Evolutionary conservation across 352 stramenopile genomes (phyloP).

Genomic region (Globisporangium heterothallicum): DNA sequence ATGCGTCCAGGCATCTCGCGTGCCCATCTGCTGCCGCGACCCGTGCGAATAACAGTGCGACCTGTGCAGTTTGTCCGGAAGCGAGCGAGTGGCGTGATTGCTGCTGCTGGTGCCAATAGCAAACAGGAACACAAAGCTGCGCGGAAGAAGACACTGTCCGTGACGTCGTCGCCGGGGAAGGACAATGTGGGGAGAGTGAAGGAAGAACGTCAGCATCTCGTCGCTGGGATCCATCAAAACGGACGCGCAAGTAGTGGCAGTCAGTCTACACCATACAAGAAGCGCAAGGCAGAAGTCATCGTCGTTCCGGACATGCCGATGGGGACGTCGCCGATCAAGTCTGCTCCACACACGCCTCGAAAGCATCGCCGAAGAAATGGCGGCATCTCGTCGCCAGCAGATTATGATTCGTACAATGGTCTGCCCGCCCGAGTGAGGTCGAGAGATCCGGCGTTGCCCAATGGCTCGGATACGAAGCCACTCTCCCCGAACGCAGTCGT

Average conservation of each 20-base stretch:
- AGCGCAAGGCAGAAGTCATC: constrained; percentile 9
- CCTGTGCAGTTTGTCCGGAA: constrained; percentile 37
- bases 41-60: constrained; percentile 57
- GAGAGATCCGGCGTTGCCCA: neutral
- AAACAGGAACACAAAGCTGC: constrained; percentile 3
- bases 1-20: constrained; percentile 20
- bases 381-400: constrained; percentile 13
- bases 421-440: constrained; percentile 1
- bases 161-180: neutral
- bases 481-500: constrained; percentile 18
- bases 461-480: constrained; percentile 7
- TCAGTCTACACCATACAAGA: constrained; percentile 1
- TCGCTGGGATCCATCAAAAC: neutral
- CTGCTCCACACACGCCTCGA: constrained; percentile 23
- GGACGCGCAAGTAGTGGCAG: constrained; percentile 6
- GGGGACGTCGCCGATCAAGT: constrained; percentile 5
- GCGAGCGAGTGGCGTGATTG: constrained; percentile 11
- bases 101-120: constrained; percentile 3
- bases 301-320: constrained; percentile 5
- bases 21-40: constrained; percentile 39
- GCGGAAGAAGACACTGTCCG: neutral
- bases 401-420: constrained; percentile 2
- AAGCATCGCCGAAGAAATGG: constrained; percentile 35
- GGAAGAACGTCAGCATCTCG: neutral
- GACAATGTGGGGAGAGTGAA: constrained; percentile 1